Percentiles rank a stretch among this genome's conserved stretches.
These are phyloP conservation scores for Nannochloropsis salina DNA, from an alignment of 108 stramenopile genomes.

Conservation along the genomic window DNA sequence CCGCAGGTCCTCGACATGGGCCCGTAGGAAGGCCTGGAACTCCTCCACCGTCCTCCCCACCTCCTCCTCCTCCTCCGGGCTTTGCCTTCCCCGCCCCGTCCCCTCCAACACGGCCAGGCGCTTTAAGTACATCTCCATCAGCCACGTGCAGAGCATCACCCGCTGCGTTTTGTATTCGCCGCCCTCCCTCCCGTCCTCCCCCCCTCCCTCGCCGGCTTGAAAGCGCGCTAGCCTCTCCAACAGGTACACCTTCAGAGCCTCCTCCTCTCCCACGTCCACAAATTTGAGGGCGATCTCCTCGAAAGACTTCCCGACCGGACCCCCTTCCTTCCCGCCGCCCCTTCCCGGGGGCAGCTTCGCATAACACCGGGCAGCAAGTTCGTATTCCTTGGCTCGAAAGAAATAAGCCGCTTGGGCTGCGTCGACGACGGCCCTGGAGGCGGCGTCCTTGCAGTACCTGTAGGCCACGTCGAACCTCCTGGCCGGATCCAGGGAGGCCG, in stretches of 20 bases:
- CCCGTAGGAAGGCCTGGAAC: slow-evolving; percentile 31
- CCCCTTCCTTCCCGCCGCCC: neutral
- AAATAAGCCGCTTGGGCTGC: neutral
- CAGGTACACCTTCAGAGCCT: slow-evolving; percentile 32
- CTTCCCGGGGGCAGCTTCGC: neutral
- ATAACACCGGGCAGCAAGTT: neutral
- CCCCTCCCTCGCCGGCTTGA: slow-evolving; percentile 11
- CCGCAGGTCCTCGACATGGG: neutral
- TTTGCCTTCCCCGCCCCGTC: slow-evolving; percentile 19
- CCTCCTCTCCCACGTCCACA: slow-evolving; percentile 35
- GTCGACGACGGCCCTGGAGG: slow-evolving; percentile 14
- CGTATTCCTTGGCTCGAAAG: neutral
- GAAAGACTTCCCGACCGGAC: neutral
- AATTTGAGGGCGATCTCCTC: slow-evolving; percentile 32
- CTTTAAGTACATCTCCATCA: slow-evolving; percentile 40
- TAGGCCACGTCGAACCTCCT: slow-evolving; percentile 33
- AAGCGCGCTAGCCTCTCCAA: slow-evolving; percentile 35
- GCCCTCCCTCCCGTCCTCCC: slow-evolving; percentile 31
- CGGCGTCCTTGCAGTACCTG: slow-evolving; percentile 31
- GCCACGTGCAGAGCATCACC: slow-evolving; percentile 46
- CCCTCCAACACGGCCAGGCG: slow-evolving; percentile 24
- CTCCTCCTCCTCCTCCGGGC: slow-evolving; percentile 23
- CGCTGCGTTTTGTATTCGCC: slow-evolving; percentile 36
- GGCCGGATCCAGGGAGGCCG: slow-evolving; percentile 3
- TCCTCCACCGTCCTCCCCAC: slow-evolving; percentile 25